Conservation (phyloP, 2,329 filamentous ascomycete genomes). For the Curvularia eragrostidis region DNA sequence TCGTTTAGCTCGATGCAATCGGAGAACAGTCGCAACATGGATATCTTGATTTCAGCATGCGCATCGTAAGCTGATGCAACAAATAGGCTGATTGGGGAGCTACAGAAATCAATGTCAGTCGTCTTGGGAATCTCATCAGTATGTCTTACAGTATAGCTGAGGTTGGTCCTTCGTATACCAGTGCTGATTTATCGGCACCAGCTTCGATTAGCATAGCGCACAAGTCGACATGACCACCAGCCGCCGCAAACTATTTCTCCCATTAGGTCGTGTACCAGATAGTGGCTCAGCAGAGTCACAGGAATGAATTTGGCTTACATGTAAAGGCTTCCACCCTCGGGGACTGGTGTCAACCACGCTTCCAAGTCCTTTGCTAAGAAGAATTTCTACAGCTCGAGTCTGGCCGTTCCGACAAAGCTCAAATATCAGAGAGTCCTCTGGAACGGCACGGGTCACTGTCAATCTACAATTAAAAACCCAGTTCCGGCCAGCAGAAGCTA, state of each 20-base stretch:
- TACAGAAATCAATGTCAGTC: background rate
- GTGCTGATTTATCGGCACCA: background rate
- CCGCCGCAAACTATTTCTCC: background rate
- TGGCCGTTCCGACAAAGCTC: slow-evolving; percentile 19
- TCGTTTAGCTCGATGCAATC: background rate
- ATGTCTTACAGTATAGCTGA: background rate
- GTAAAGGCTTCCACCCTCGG: background rate
- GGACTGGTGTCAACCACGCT: slow-evolving; percentile 24
- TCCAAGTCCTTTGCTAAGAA: slow-evolving; percentile 14
- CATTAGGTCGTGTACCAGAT: background rate
- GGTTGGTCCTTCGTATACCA: background rate
- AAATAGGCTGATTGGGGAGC: background rate
- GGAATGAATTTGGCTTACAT: background rate
- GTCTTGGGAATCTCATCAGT: background rate
- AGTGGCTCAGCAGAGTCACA: background rate
- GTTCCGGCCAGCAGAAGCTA: background rate
- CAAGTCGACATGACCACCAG: background rate
- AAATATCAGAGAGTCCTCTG: slow-evolving; percentile 23
- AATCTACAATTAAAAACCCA: background rate
- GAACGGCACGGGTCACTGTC: slow-evolving; percentile 5
- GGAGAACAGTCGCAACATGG: background rate
- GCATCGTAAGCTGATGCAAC: background rate
- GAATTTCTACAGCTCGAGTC: slow-evolving; percentile 19
- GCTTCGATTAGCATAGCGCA: slow-evolving; percentile 2
- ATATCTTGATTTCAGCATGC: background rate